Percentiles rank a stretch among this genome's conserved stretches.
Evolutionary conservation across 768 basidiomycete genomes (phyloP).

Genomic region (Rhodosporidiobolus sp.): DNA sequence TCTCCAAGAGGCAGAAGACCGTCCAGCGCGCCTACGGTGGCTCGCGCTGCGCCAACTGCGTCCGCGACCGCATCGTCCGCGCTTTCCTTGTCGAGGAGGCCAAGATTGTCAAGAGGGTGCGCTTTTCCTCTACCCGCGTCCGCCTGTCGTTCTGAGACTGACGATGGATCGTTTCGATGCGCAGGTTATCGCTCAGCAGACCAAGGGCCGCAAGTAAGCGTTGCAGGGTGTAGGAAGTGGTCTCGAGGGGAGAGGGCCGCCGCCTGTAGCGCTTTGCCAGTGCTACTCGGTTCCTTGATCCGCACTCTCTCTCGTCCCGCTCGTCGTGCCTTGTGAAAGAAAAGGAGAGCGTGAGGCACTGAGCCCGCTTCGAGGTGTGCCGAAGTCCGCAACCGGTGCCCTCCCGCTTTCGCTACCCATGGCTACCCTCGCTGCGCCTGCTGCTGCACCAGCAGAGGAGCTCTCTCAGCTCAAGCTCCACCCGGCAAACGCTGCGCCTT

Average conservation of each 20-base stretch:
- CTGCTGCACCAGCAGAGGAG: background rate
- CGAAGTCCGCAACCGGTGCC: too few relatives aligned
- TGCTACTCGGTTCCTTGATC: background rate
- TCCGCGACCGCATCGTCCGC: slow-evolving; percentile 93
- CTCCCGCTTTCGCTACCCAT: background rate
- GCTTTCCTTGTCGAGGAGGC: slow-evolving; percentile 99
- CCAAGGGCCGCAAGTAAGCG: slow-evolving; percentile 37
- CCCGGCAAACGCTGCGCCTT: background rate
- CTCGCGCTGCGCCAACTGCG: slow-evolving; percentile 92
- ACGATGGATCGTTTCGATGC: background rate
- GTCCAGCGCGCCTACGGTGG: slow-evolving; percentile 96
- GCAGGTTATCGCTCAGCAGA: slow-evolving; percentile 37
- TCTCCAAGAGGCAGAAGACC: slow-evolving; percentile 96
- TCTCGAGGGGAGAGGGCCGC: background rate
- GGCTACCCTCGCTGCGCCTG: background rate
- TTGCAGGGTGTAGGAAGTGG: background rate
- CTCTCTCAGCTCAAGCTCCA: slow-evolving; percentile 5
- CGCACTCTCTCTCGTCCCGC: too few relatives aligned
- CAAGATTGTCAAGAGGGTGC: slow-evolving; percentile 99
- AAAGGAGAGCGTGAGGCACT: too few relatives aligned
- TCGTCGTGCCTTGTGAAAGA: too few relatives aligned
- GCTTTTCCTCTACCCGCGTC: slow-evolving; percentile 45
- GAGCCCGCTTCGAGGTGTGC: too few relatives aligned
- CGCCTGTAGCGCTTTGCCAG: background rate
- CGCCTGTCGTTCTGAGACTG: background rate